Evolutionary conservation across 2,329 filamentous ascomycete genomes (phyloP), one percentile per base, ranked within the genome.

Genomic region (Aureobasidium sp.): DNA sequence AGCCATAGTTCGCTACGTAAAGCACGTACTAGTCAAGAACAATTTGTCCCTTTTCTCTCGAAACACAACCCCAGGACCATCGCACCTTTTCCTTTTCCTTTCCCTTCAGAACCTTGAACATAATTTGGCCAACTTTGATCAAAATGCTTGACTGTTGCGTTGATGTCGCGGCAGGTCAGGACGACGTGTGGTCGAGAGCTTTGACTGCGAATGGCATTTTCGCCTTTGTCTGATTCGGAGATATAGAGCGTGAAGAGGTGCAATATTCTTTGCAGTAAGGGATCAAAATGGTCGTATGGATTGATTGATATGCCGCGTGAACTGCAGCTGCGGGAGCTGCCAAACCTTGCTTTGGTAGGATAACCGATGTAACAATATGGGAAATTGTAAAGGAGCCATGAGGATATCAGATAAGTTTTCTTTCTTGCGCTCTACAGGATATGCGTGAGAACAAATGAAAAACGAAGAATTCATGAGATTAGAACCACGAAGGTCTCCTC

Each of bases 141-240:
- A n/a, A n/a, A n/a, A n/a, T n/a, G n/a, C n/a, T n/a, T n/a, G n/a
- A 80, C 74, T 0, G 81, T 83, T 11, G 72, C 72, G 5, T 75
- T 69, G 5, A 85, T 75, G 62, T 77, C 77, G 42, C 74, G 73
- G 64, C 82, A 82, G 1, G 84, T 86, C 19, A 86, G 75, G 63
- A 86, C 83, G 9, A 86, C 71, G 66, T 86, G 84, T 86, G 84
- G 70, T 86, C 83, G 15, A 86, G 74, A 9, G 81, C 78, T 61
- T 71, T 69, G 49, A 74, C 70, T 7, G 68, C 62, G 57, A 71
- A 68, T 14, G 59, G 39, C 17, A 68, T 58, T 24, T 5, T 15
- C 1, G 22, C 12, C 17, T 86, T 66, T 86, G 65, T 14, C 1
- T 15, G 7, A 7, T 78, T 86, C 45, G 84, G 84, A 86, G 17